phyloP scores from a whole-genome alignment of 768 basidiomycete species.

The Pisolithus orientalis region DNA sequence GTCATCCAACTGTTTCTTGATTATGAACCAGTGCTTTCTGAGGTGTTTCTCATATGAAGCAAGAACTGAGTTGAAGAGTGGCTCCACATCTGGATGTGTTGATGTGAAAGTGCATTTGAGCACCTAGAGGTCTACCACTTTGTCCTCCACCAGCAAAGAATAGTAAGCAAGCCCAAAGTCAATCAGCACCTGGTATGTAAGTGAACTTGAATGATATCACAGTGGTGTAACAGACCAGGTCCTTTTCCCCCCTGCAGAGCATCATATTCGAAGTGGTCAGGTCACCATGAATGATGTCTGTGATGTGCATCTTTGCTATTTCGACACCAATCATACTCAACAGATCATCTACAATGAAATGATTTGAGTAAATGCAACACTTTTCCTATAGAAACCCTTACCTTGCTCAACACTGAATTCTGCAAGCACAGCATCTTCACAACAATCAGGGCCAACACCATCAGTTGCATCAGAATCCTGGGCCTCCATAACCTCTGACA shows the following conservation, averaged over 20 bases:
- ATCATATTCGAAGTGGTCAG: too few relatives aligned
- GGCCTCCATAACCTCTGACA: conserved; percentile 31
- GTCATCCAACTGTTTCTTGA: conserved; percentile 65
- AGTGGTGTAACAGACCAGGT: conserved; percentile 36
- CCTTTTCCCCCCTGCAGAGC: conserved; percentile 47
- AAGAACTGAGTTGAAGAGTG: too few relatives aligned
- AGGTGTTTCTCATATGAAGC: too few relatives aligned
- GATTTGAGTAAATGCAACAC: not conserved
- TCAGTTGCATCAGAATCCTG: conserved; percentile 6
- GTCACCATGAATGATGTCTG: conserved; percentile 89
- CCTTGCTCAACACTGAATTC: conserved; percentile 56
- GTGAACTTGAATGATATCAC: not conserved
- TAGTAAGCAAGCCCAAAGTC: conserved; percentile 92
- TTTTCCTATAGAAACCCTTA: conserved; percentile 23
- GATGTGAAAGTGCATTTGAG: conserved; percentile 93
- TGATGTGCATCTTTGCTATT: conserved; percentile 83
- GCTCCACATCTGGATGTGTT: conserved; percentile 88
- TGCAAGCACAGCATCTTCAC: conserved; percentile 35
- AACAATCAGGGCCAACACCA: conserved; percentile 29
- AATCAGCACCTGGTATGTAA: conserved; percentile 61
- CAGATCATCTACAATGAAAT: conserved; percentile 49
- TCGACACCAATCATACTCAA: conserved; percentile 78
- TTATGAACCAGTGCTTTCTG: conserved; percentile 63
- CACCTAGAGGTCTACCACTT: too few relatives aligned
- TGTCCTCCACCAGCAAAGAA: conserved; percentile 77